Conservation (phyloP, 1,284 basidiomycete species). For the Ustilago shanxiensis region DNA sequence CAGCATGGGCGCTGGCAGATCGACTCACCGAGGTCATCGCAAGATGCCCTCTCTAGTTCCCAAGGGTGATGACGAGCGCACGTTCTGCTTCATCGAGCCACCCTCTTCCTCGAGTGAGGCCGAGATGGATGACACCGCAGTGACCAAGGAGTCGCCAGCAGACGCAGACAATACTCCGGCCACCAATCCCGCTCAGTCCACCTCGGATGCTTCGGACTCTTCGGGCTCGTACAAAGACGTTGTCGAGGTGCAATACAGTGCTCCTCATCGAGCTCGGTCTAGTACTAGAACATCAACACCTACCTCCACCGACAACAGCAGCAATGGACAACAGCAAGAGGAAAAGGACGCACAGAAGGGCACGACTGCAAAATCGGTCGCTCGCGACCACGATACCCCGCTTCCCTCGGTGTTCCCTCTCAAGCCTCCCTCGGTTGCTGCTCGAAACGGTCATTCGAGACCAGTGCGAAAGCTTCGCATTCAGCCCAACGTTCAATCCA, state of each 20-base stretch:
- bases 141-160: constrained; percentile 9
- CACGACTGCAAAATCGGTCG: constrained; percentile 3
- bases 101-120: constrained; percentile 12
- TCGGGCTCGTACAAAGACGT: constrained; percentile 15
- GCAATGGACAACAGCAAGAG: neutral
- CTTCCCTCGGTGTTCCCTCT: constrained; percentile 2
- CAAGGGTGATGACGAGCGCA: constrained; percentile 38
- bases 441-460: constrained; percentile 7
- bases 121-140: constrained; percentile 7
- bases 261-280: neutral
- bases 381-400: constrained; percentile 19
- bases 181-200: constrained; percentile 1
- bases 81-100: constrained; percentile 43
- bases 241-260: constrained; percentile 14
- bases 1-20: constrained; percentile 10
- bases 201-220: neutral
- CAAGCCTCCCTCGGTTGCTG: neutral
- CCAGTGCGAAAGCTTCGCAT: constrained; percentile 32
- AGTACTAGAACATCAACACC: neutral
- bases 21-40: constrained; percentile 9
- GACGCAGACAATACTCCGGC: constrained; percentile 1
- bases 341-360: neutral
- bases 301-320: neutral
- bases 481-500: constrained; percentile 37
- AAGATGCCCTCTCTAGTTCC: constrained; percentile 34